Conservation (phyloP, 2,329 filamentous ascomycete species). For the Talaromyces atroroseus region DNA sequence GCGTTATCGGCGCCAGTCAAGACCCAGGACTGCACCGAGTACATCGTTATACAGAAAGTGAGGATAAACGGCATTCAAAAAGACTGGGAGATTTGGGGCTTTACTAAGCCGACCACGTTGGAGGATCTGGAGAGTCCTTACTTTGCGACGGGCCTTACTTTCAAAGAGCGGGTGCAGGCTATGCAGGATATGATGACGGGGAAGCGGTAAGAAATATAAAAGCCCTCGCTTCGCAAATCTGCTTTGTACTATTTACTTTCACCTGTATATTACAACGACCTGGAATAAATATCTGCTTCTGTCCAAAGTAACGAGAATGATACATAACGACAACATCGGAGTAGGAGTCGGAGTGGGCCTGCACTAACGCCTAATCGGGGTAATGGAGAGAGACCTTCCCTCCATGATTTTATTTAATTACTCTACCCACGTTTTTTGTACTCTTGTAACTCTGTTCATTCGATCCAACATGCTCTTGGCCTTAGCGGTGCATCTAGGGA, state of each 20-base stretch:
- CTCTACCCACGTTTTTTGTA: neutral
- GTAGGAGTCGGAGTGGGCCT: too few species aligned
- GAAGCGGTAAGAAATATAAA: neutral
- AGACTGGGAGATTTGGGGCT: conserved; percentile 49
- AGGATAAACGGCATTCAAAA: conserved; percentile 36
- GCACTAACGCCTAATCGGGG: neutral
- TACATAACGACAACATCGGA: too few species aligned
- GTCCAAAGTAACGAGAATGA: neutral
- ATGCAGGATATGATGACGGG: conserved; percentile 10
- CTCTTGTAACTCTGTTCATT: too few species aligned
- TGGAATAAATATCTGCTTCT: neutral
- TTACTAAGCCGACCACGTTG: conserved; percentile 38
- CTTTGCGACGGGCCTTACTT: conserved; percentile 30
- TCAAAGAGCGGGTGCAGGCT: conserved; percentile 28
- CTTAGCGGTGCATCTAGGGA: too few species aligned
- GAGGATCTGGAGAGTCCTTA: conserved; percentile 32
- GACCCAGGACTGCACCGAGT: conserved; percentile 43
- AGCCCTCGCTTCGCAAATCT: neutral
- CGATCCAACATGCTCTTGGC: neutral
- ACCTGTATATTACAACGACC: neutral
- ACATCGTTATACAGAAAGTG: conserved; percentile 47
- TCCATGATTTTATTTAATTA: neutral
- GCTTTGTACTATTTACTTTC: neutral
- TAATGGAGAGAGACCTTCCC: neutral
- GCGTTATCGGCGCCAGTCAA: conserved; percentile 17